Evolutionary conservation across 2,329 filamentous ascomycete species (phyloP).

Genomic region (Metarhizium sp.): DNA sequence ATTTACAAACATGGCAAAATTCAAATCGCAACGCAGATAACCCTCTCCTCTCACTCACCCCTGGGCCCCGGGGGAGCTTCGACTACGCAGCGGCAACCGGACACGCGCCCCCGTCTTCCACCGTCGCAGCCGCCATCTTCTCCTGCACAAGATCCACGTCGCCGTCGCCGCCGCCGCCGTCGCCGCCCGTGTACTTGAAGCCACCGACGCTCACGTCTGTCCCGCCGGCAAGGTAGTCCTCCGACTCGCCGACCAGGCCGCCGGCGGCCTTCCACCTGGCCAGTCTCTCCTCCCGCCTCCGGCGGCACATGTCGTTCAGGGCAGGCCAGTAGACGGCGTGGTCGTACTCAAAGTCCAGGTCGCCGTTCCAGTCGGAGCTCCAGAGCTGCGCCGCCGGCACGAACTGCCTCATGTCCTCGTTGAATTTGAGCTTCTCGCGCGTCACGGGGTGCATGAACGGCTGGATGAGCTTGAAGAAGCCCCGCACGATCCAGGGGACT

Average conservation of each 20-base stretch:
- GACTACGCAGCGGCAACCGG: background rate
- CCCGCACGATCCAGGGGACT: constrained; percentile 87
- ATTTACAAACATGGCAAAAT: too few relatives aligned
- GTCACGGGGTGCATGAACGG: constrained; percentile 96
- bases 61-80: background rate
- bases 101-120: background rate
- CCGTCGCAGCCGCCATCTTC: constrained; percentile 8
- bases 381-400: constrained; percentile 77
- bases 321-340: constrained; percentile 85
- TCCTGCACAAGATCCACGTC: constrained; percentile 6
- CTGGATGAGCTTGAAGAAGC: constrained; percentile 93
- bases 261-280: constrained; percentile 73
- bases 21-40: too few relatives aligned
- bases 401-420: constrained; percentile 78
- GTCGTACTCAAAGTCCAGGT: constrained; percentile 85
- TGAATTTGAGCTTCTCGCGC: constrained; percentile 92
- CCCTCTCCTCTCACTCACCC: too few relatives aligned
- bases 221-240: constrained; percentile 72
- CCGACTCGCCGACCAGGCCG: constrained; percentile 74
- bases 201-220: constrained; percentile 25
- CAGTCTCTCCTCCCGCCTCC: constrained; percentile 52
- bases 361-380: constrained; percentile 63
- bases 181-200: constrained; percentile 14
- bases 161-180: background rate
- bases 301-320: constrained; percentile 59